These are phyloP conservation scores for Seminavis robusta DNA, from an alignment of 108 stramenopile genomes.

Conservation along the genomic window DNA sequence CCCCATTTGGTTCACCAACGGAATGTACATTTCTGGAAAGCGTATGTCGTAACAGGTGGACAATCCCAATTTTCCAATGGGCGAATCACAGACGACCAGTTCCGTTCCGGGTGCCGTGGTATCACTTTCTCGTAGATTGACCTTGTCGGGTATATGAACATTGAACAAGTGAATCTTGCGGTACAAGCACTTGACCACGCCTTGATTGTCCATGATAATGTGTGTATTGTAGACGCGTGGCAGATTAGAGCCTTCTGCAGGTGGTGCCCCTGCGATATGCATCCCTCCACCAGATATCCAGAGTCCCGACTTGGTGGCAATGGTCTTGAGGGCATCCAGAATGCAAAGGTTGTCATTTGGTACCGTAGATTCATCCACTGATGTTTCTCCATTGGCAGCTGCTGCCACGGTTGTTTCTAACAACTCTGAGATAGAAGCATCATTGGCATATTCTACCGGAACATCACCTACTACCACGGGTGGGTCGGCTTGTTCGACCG, in stretches of 20 bases:
- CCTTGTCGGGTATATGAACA: slow-evolving; percentile 76
- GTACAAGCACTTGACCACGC: slow-evolving; percentile 57
- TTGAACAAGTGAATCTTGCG: slow-evolving; percentile 97
- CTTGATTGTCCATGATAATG: slow-evolving; percentile 78
- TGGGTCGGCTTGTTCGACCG: slow-evolving; percentile 66
- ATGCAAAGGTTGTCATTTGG: slow-evolving; percentile 30
- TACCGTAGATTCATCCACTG: background rate
- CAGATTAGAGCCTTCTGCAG: slow-evolving; percentile 10
- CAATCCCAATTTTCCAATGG: slow-evolving; percentile 84
- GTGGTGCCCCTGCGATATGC: slow-evolving; percentile 52
- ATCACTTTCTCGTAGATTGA: slow-evolving; percentile 71
- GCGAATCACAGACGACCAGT: slow-evolving; percentile 79
- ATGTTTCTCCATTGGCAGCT: background rate
- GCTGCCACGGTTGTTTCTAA: slow-evolving; percentile 17
- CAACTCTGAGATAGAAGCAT: background rate
- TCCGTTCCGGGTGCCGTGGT: slow-evolving; percentile 79
- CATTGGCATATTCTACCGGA: background rate
- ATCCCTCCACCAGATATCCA: slow-evolving; percentile 86
- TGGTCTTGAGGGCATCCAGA: slow-evolving; percentile 62
- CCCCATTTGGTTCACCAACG: slow-evolving; percentile 49
- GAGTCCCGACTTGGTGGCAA: slow-evolving; percentile 50
- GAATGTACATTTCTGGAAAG: slow-evolving; percentile 87
- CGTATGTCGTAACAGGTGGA: slow-evolving; percentile 96
- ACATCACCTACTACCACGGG: slow-evolving; percentile 10
- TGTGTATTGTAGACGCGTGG: slow-evolving; percentile 91